Conservation (phyloP, 163 green algal genomes). For the Chloroidium sp. region DNA sequence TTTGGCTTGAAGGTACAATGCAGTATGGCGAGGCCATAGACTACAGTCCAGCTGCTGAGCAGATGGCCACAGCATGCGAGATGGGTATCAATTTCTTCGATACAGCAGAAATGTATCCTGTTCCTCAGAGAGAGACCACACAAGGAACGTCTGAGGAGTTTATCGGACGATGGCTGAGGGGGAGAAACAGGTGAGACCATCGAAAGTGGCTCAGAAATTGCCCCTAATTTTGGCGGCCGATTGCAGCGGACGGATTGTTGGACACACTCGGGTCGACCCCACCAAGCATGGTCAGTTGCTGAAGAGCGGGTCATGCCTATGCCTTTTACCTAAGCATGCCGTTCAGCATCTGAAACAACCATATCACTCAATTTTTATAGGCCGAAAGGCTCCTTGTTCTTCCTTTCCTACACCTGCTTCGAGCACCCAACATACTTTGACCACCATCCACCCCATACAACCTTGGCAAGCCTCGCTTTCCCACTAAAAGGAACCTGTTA, state of each 20-base stretch:
- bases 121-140: constrained; percentile 67
- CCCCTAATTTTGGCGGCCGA: too few relatives aligned
- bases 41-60: constrained; percentile 14
- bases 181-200: constrained; percentile 8
- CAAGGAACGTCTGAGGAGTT: constrained; percentile 54
- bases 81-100: constrained; percentile 75
- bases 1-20: constrained; percentile 61
- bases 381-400: background rate
- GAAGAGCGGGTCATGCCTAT: background rate
- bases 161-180: constrained; percentile 51
- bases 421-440: too few relatives aligned
- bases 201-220: too few relatives aligned
- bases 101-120: constrained; percentile 86
- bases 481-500: too few relatives aligned
- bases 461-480: too few relatives aligned
- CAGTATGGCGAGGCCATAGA: constrained; percentile 63
- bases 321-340: constrained; percentile 1
- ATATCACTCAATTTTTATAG: background rate
- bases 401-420: background rate
- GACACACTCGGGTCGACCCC: too few relatives aligned
- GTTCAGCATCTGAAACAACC: constrained; percentile 1
- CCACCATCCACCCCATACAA: too few relatives aligned
- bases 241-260: too few relatives aligned
- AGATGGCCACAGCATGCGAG: constrained; percentile 47
- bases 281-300: background rate